These are phyloP conservation scores for Vigna reflexopilosa DNA, from an alignment of 306 rosid genomes.

Conservation along the genomic window DNA sequence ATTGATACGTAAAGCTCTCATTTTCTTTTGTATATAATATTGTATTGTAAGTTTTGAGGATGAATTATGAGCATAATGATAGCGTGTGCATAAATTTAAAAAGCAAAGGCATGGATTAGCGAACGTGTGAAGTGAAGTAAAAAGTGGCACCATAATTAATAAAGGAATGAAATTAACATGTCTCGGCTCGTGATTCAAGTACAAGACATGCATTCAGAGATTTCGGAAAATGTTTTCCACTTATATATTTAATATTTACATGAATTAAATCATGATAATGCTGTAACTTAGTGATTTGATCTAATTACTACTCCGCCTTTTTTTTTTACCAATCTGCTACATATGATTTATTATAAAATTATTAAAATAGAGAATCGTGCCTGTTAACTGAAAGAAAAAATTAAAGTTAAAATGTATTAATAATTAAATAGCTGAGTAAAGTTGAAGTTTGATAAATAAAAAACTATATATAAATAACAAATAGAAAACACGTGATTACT, in stretches of 20 bases:
- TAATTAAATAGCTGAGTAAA: no score
- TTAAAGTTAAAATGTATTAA: no score
- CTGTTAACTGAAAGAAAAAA: no score
- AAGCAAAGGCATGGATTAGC: slow-evolving; percentile 39
- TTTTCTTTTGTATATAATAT: neutral
- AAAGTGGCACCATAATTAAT: slow-evolving; percentile 13
- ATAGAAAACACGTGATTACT: no score
- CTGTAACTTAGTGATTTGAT: neutral
- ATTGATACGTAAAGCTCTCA: neutral
- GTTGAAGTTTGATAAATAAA: no score
- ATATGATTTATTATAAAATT: no score
- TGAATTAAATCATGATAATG: slow-evolving; percentile 1
- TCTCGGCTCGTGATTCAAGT: slow-evolving; percentile 32
- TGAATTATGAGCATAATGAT: slow-evolving; percentile 35
- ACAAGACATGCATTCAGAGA: slow-evolving; percentile 47
- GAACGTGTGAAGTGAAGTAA: slow-evolving; percentile 46
- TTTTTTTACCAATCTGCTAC: neutral
- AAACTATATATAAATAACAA: no score
- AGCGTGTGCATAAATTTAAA: neutral
- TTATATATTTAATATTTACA: neutral
- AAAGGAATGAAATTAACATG: slow-evolving; percentile 31
- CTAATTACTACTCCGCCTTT: neutral
- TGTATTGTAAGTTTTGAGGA: slow-evolving; percentile 13
- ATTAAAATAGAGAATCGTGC: no score
- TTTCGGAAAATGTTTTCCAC: slow-evolving; percentile 48